phyloP scores from a whole-genome alignment of 805 yeast species.

The Metschnikowia gruessii region DNA sequence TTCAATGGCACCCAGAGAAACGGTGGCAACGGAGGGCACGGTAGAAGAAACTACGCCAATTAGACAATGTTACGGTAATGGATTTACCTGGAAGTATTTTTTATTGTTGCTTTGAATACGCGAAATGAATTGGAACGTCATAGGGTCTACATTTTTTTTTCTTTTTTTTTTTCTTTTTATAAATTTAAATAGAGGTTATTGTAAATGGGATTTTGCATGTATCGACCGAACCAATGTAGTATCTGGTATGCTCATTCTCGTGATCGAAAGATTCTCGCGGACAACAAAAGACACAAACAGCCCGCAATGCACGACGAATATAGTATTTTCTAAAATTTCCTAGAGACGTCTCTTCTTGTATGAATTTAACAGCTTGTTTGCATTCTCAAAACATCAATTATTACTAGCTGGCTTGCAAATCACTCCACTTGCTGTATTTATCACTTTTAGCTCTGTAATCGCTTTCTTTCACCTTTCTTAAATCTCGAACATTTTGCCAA shows the following conservation, averaged over 20 bases:
- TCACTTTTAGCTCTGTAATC: neutral
- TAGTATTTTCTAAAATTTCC: neutral
- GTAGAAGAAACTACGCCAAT: conserved; percentile 14
- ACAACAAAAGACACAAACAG: conserved; percentile 4
- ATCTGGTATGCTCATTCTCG: neutral
- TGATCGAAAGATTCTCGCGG: conserved; percentile 2
- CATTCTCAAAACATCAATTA: neutral
- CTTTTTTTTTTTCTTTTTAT: conserved; percentile 1
- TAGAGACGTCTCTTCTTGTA: neutral
- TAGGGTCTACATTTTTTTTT: neutral
- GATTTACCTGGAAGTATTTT: neutral
- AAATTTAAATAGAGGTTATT: conserved; percentile 2
- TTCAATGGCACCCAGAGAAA: conserved; percentile 13
- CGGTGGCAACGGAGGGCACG: conserved; percentile 20
- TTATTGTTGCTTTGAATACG: neutral
- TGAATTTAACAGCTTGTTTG: neutral
- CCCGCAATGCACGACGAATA: neutral
- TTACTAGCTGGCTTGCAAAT: conserved; percentile 1
- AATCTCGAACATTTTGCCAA: neutral
- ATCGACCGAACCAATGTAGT: neutral
- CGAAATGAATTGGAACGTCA: neutral
- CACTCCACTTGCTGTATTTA: conserved; percentile 1
- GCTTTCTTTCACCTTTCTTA: neutral
- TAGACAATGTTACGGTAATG: conserved; percentile 1
- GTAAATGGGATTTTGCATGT: conserved; percentile 3